Conservation (phyloP, 1,139 yeast species). For the Saccharomyces hybrid region DNA sequence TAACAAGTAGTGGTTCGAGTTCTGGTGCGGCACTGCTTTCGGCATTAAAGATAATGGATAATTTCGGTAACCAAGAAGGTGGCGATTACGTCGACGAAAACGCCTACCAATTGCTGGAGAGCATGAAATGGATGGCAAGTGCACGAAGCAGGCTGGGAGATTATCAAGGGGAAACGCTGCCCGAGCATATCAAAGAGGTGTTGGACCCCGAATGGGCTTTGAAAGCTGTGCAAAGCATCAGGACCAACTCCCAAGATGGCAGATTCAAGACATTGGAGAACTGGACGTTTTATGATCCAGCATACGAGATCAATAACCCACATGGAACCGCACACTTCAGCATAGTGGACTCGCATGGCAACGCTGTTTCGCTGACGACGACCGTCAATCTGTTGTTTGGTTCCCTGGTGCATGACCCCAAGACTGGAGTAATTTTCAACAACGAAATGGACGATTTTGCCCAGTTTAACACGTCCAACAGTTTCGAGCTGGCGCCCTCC, state of each 20-base stretch:
- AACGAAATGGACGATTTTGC: slow-evolving; percentile 96
- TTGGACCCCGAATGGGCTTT: slow-evolving; percentile 49
- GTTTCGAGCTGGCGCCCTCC: slow-evolving; percentile 76
- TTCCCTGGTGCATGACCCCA: slow-evolving; percentile 67
- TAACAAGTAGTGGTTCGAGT: slow-evolving; percentile 69
- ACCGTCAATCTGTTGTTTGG: slow-evolving; percentile 87
- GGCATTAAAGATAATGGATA: slow-evolving; percentile 57
- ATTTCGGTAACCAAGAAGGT: slow-evolving; percentile 36
- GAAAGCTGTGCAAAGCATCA: slow-evolving; percentile 40
- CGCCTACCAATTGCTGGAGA: slow-evolving; percentile 68
- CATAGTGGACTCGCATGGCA: slow-evolving; percentile 56
- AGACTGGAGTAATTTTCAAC: slow-evolving; percentile 76
- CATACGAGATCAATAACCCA: slow-evolving; percentile 64
- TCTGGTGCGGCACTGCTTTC: slow-evolving; percentile 77
- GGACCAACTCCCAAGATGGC: slow-evolving; percentile 33
- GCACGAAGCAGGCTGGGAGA: slow-evolving; percentile 82
- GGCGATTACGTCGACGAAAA: slow-evolving; percentile 41
- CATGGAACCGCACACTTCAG: slow-evolving; percentile 88
- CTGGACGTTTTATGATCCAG: slow-evolving; percentile 73
- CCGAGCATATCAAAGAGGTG: slow-evolving; percentile 33
- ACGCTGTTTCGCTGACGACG: slow-evolving; percentile 81
- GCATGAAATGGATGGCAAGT: slow-evolving; percentile 90
- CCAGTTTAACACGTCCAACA: slow-evolving; percentile 59
- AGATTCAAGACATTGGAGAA: slow-evolving; percentile 42
- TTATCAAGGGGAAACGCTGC: slow-evolving; percentile 29